Evolutionary conservation across 129 eudicot species (phyloP), one percentile per base, ranked within the genome.

Genomic region (Apium graveolens): DNA sequence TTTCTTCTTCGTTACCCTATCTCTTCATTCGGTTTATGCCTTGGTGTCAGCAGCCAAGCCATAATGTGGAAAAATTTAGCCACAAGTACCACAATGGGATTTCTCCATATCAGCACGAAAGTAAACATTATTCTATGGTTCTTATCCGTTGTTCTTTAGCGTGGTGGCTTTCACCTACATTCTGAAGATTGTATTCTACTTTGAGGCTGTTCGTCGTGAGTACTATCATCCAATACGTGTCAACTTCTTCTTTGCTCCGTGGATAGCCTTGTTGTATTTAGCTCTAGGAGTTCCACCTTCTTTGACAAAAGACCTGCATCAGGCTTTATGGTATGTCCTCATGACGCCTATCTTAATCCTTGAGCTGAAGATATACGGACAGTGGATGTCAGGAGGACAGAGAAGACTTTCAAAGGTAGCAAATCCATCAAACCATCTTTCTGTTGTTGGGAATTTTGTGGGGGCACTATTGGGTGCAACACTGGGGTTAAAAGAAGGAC

Each of bases 301-400:
- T 9, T 49, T 93, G 9, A 13, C 84, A 4, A 26, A 82, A 49
- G 78, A 80, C 65, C 76, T 91, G 49, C 91, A 85, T 12, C 79
- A 76, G 8, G 75, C 89, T 48, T 43, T 91, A 2, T 93, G 98
- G 98, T 93, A 93, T 37, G 70, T 86, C 70, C 84, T 93, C 21
- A 93, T 93, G 98, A 55, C 94, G 1, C 98, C 97, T 7, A 83
- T 93, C 53, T 83, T 91, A 31, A 76, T 79, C 70, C 84, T 93
- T 8, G 97, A 93, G 88, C 88, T 93, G 38, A 91, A 93, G 86
- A 91, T 93, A 72, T 93, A 93, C 46, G 98, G 98, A 17, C 98
- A 93, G 70, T 93, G 98, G 98, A 93, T 93, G 98, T 93, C 97
- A 0, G 98, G 98, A 16, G 98, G 98, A 37, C 93, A 91, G 46